Evolutionary conservation across 495 filamentous ascomycete species (phyloP), one percentile per base, ranked within the genome.

Genomic region (Penicillium chermesinum): DNA sequence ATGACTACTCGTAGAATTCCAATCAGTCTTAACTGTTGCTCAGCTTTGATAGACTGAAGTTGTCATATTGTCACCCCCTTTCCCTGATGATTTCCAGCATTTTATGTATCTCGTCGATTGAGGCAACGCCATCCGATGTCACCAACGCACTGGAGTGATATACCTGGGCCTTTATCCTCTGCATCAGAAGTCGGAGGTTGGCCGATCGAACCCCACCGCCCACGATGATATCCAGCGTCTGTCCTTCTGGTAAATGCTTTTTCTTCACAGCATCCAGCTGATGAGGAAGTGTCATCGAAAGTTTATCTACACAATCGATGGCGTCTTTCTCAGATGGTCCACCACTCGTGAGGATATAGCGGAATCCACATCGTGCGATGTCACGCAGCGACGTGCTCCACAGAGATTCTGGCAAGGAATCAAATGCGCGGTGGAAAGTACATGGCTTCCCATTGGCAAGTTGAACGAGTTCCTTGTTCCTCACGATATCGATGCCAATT

Each of bases 371-470:
- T 5, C 52, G 35, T 0, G 61, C 57, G 21, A 79, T 49, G 5
- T 64, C 60, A 9, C 58, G 54, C 25, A 71, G 33, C 10, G 64
- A 52, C 1, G 49, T 53, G 21, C 62, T 53, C 58, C 62, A 64
- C 2, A 58, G 7, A 20, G 32, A 14, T 12, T 66, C 55, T 1
- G 57, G 54, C 6, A 73, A 62, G 18, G 61, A 51, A 49, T 79
- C 76, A 59, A 80, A 76, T 2, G 76, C 76, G 13, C 75, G 68
- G 49, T 79, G 76, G 40, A 80, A 80, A 12, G 76, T 80, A 53
- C 75, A 80, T 4, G 71, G 70, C 8, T 59, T 54, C 0, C 68
- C 65, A 2, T 45, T 52, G 1, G 76, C 75, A 6, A 63, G 48
- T 30, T 41, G 30, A 1, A 78, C 67, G 34, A 80, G 57, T 27